Percentiles rank a stretch among this genome's conserved stretches.
Conservation (phyloP, 1,139 yeast genomes). For the Wickerhamomyces sp. region DNA sequence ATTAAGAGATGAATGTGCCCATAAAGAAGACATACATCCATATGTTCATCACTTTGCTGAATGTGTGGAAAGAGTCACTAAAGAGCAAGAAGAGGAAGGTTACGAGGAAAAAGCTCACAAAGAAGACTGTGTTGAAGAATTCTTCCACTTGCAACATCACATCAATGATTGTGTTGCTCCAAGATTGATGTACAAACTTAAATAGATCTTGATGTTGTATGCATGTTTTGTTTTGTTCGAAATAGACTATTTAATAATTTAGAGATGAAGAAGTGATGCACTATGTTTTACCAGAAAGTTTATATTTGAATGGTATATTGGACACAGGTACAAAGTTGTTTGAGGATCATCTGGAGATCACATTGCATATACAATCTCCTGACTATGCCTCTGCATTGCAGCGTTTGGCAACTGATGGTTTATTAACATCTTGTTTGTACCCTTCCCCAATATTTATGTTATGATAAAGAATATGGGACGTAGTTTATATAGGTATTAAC, state of each 20-base stretch:
- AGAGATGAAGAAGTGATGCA: no score
- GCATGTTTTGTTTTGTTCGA: background rate
- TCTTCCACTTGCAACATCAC: slow-evolving; percentile 88
- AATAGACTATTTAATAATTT: no score
- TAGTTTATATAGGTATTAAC: no score
- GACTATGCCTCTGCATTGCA: no score
- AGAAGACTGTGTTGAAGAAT: slow-evolving; percentile 92
- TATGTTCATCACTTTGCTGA: slow-evolving; percentile 81
- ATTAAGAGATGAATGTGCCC: slow-evolving; percentile 55
- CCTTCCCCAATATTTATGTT: no score
- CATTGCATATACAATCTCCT: background rate
- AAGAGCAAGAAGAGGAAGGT: slow-evolving; percentile 70
- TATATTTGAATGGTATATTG: no score
- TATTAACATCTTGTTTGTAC: no score
- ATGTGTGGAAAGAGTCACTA: slow-evolving; percentile 84
- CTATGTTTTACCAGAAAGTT: no score
- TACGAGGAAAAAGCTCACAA: slow-evolving; percentile 68
- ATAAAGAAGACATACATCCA: slow-evolving; percentile 57
- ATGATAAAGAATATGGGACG: no score
- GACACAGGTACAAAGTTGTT: no score
- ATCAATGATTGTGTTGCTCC: slow-evolving; percentile 85
- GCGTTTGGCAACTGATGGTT: no score
- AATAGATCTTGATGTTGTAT: slow-evolving; percentile 31
- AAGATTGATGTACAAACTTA: slow-evolving; percentile 73
- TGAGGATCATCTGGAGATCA: no score